Percentiles rank a stretch among this genome's conserved stretches.
phyloP scores from a whole-genome alignment of 2,329 filamentous ascomycete genomes.

The Aspergillus sp. region DNA sequence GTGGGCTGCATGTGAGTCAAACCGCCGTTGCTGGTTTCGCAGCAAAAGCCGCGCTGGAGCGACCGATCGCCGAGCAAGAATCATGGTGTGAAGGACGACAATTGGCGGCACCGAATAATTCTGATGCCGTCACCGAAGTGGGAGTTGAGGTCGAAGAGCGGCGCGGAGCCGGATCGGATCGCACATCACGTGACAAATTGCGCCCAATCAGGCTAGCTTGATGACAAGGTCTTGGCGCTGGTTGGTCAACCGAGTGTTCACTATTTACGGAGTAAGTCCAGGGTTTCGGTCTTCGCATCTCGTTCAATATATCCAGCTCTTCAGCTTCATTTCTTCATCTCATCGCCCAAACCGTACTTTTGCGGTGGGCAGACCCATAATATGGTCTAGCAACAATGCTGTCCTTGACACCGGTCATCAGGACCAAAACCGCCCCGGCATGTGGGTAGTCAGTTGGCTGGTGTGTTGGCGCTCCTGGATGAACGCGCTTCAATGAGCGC shows the following conservation, averaged over 20 bases:
- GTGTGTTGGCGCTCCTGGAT: conserved; percentile 19
- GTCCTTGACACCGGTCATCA: neutral
- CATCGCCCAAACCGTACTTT: conserved; percentile 8
- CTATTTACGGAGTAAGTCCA: too few species aligned
- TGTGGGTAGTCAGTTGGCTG: conserved; percentile 21
- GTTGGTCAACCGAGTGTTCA: neutral
- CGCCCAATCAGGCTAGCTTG: conserved; percentile 13
- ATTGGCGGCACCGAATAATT: conserved; percentile 31
- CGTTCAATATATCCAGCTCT: neutral
- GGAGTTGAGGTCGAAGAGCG: conserved; percentile 21
- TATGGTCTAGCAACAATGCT: conserved; percentile 4
- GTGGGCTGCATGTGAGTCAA: conserved; percentile 43
- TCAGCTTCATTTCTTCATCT: neutral
- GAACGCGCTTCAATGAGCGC: conserved; percentile 19
- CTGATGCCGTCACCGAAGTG: conserved; percentile 29
- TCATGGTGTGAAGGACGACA: conserved; percentile 38
- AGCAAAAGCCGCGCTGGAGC: conserved; percentile 38
- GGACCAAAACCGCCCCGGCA: conserved; percentile 1
- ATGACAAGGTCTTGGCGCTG: conserved; percentile 1
- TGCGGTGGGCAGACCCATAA: neutral
- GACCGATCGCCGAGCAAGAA: conserved; percentile 42
- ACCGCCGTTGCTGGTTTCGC: conserved; percentile 45
- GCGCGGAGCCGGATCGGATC: conserved; percentile 17
- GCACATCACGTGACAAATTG: conserved; percentile 16
- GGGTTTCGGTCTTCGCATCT: neutral